phyloP scores from a whole-genome alignment of 2,329 filamentous ascomycete genomes.

The Pseudomassariella vexata region DNA sequence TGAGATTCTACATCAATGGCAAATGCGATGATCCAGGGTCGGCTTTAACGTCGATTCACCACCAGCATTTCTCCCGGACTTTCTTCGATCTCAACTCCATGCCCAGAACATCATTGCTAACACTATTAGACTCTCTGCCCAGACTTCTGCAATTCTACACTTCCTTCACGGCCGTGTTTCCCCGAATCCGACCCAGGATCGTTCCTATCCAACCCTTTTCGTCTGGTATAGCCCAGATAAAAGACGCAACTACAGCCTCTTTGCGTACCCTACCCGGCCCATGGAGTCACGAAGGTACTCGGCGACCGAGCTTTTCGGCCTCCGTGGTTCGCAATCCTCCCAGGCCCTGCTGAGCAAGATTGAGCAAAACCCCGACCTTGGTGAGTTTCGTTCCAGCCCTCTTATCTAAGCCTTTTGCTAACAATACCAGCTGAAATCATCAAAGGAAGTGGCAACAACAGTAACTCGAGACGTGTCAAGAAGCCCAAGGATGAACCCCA shows the following conservation, averaged over 20 bases:
- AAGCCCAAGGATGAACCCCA: slow-evolving; percentile 27
- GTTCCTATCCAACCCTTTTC: slow-evolving; percentile 31
- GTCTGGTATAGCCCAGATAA: slow-evolving; percentile 27
- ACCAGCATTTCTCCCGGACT: slow-evolving; percentile 22
- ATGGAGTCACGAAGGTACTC: slow-evolving; percentile 40
- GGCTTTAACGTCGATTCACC: too few species aligned
- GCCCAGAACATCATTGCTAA: slow-evolving; percentile 30
- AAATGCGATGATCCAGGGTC: too few species aligned
- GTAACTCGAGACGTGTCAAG: slow-evolving; percentile 15
- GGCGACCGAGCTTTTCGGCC: slow-evolving; percentile 36
- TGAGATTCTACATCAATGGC: slow-evolving; percentile 21
- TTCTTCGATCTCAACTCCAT: slow-evolving; percentile 34
- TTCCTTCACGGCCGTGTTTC: slow-evolving; percentile 13
- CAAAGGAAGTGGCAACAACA: slow-evolving; percentile 14
- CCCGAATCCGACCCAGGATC: slow-evolving; percentile 10
- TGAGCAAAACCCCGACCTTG: slow-evolving; percentile 30
- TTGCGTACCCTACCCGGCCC: slow-evolving; percentile 29
- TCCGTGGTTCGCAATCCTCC: slow-evolving; percentile 20
- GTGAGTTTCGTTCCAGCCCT: slow-evolving; percentile 22
- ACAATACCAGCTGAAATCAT: slow-evolving; percentile 21
- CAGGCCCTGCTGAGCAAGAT: slow-evolving; percentile 12
- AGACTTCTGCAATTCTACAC: slow-evolving; percentile 25
- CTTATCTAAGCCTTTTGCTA: background rate
- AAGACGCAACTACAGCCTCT: slow-evolving; percentile 33
- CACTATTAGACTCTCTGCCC: slow-evolving; percentile 19